Percentiles rank a stretch among this genome's conserved stretches.
Conservation (phyloP, 2,329 filamentous ascomycete genomes). For the Stagonosporopsis chrysanthemi region DNA sequence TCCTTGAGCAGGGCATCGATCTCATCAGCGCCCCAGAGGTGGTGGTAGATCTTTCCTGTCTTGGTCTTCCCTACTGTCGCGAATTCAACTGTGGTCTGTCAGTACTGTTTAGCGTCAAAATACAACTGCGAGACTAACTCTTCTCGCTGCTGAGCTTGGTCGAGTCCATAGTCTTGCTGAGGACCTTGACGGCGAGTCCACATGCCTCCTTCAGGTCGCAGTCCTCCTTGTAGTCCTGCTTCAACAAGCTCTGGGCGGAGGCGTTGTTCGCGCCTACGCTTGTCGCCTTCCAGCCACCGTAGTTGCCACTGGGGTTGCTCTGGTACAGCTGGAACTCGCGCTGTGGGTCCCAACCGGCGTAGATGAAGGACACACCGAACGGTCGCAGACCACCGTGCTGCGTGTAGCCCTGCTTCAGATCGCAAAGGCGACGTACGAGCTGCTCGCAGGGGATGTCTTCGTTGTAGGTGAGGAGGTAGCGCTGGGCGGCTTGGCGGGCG, state of each 20-base stretch:
- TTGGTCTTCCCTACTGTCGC: conserved; percentile 96
- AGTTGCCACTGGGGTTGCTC: conserved; percentile 98
- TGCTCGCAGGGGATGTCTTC: conserved; percentile 99
- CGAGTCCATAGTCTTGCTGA: conserved; percentile 99
- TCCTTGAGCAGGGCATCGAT: conserved; percentile 94
- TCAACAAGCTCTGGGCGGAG: conserved; percentile 93
- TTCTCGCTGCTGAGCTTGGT: conserved; percentile 99
- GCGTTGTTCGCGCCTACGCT: conserved; percentile 98
- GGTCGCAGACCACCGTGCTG: conserved; percentile 98
- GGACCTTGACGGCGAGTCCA: conserved; percentile 95
- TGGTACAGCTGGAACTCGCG: conserved; percentile 98
- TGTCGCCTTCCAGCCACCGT: conserved; percentile 98
- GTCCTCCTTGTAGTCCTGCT: conserved; percentile 99
- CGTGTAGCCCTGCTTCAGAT: conserved; percentile 98
- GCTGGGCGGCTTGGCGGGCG: conserved; percentile 93
- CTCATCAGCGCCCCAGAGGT: conserved; percentile 95
- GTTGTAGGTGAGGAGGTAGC: conserved; percentile 98
- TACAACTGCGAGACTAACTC: conserved; percentile 69
- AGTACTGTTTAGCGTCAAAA: conserved; percentile 21
- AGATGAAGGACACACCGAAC: conserved; percentile 99
- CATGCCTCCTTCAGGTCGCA: conserved; percentile 96
- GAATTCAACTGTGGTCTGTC: conserved; percentile 78
- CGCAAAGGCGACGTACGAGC: conserved; percentile 93
- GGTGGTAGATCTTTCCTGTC: conserved; percentile 96
- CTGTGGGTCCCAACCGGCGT: conserved; percentile 95